Percentiles rank a stretch among this genome's conserved stretches.
These are phyloP conservation scores for Ampelocalamus luodianensis DNA, from an alignment of 176 grass and related monocot species.

Conservation along the genomic window DNA sequence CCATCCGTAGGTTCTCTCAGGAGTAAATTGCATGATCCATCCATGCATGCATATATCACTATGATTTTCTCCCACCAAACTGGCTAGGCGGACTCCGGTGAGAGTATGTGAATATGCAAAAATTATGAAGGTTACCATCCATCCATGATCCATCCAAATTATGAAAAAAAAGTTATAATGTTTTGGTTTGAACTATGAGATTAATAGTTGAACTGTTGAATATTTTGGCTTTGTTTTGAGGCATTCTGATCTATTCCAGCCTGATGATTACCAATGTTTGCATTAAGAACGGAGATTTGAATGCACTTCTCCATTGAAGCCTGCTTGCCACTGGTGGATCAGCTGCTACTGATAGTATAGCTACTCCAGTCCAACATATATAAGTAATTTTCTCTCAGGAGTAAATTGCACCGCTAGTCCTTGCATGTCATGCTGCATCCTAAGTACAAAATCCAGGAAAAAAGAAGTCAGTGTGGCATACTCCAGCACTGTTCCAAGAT, in stretches of 20 bases:
- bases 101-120: slow-evolving; percentile 39
- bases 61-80: neutral
- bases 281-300: no score
- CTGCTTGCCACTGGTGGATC: no score
- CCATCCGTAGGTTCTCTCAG: no score
- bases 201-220: neutral
- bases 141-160: no score
- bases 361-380: neutral
- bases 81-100: slow-evolving; percentile 31
- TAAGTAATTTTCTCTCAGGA: neutral
- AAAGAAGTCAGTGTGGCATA: no score
- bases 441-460: no score
- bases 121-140: slow-evolving; percentile 48
- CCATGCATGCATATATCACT: neutral
- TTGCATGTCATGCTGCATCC: neutral
- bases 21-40: neutral
- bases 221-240: neutral
- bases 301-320: no score
- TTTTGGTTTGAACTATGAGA: neutral
- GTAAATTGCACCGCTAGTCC: neutral
- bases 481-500: no score
- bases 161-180: neutral
- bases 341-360: no score
- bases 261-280: no score
- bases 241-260: no score